These are phyloP conservation scores for Apiospora malaysiana DNA, from an alignment of 2,329 filamentous ascomycete species.

Conservation along the genomic window DNA sequence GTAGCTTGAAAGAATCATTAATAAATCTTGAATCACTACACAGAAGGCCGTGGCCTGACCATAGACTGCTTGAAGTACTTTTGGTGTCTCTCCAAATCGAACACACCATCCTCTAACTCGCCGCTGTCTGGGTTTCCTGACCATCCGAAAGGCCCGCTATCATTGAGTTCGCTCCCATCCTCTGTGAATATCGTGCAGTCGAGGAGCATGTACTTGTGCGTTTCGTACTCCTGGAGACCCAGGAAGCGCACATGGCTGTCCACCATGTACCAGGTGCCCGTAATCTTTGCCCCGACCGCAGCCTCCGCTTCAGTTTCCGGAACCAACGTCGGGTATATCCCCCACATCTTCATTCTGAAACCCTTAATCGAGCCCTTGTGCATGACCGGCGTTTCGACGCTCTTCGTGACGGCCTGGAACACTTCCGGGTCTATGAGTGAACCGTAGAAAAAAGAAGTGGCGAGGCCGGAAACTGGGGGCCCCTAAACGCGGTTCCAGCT, in stretches of 20 bases:
- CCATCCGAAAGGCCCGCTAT: not conserved
- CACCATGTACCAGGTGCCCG: not conserved
- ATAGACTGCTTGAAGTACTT: conserved; percentile 7
- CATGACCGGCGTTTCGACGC: not conserved
- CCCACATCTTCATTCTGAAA: not conserved
- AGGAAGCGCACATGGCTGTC: not conserved
- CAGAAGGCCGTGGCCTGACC: not conserved
- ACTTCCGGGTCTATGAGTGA: conserved; percentile 1
- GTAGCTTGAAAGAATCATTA: too few species aligned
- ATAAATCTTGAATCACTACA: not conserved
- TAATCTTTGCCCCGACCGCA: not conserved
- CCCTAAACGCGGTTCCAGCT: not conserved
- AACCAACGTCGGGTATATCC: not conserved
- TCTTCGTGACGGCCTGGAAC: not conserved
- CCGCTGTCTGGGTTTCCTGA: not conserved
- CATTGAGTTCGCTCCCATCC: not conserved
- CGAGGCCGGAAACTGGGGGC: not conserved
- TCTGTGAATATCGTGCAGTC: not conserved
- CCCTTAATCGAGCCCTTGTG: not conserved
- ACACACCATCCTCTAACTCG: conserved; percentile 3
- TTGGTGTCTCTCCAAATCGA: conserved; percentile 8
- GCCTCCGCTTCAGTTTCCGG: not conserved
- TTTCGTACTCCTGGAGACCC: not conserved
- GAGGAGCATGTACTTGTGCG: not conserved
- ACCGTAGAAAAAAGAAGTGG: conserved; percentile 4